Evolutionary conservation across 2,329 filamentous ascomycete genomes (phyloP).

Genomic region (Penicillium sp.): DNA sequence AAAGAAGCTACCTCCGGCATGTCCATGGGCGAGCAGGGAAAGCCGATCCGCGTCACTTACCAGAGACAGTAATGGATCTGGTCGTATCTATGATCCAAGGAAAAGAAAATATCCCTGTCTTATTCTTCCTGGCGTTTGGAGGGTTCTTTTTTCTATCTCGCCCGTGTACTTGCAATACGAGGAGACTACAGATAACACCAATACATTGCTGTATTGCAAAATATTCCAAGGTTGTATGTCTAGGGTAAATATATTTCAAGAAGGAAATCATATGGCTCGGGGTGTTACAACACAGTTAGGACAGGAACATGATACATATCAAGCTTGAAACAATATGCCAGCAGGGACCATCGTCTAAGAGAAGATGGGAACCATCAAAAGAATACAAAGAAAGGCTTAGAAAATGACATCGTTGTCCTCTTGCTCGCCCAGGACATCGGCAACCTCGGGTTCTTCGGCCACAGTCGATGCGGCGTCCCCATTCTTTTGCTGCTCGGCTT

Average conservation of each 20-base stretch:
- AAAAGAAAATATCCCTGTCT: slow-evolving; percentile 16
- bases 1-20: slow-evolving; percentile 92
- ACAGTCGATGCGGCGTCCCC: slow-evolving; percentile 42
- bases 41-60: slow-evolving; percentile 91
- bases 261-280: slow-evolving; percentile 7
- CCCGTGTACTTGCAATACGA: slow-evolving; percentile 16
- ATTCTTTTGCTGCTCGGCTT: slow-evolving; percentile 56
- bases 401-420: slow-evolving; percentile 88
- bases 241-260: slow-evolving; percentile 9
- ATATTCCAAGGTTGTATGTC: too few relatives aligned
- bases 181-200: slow-evolving; percentile 13
- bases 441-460: slow-evolving; percentile 43
- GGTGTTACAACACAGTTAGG: slow-evolving; percentile 7
- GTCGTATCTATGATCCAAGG: slow-evolving; percentile 10
- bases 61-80: slow-evolving; percentile 63
- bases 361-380: slow-evolving; percentile 21
- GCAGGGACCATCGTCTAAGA: slow-evolving; percentile 7
- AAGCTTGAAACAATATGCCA: slow-evolving; percentile 4
- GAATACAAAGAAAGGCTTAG: slow-evolving; percentile 43
- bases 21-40: slow-evolving; percentile 68
- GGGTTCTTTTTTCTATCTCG: slow-evolving; percentile 18
- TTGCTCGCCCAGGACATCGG: slow-evolving; percentile 69
- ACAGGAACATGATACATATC: slow-evolving; percentile 14
- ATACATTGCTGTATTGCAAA: too few relatives aligned
- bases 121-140: slow-evolving; percentile 32